Conservation (phyloP, 129 eudicot genomes). For the sunflower (Helianthus annuus) region HanXRQr2.0-SUNRISE NC_035442.2:137790813-137791312, state of each 20-base stretch:
- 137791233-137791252: constrained; percentile 18
- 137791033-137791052: constrained; percentile 48
- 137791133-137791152: constrained; percentile 38
- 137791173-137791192: constrained; percentile 45
- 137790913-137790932: too few species aligned
- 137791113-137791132: constrained; percentile 57
- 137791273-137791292: not conserved
- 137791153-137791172: constrained; percentile 41
- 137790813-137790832: too few species aligned
- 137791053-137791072: constrained; percentile 39
- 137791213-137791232: constrained; percentile 49
- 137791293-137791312: constrained; percentile 39
- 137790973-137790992: not conserved
- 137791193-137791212: constrained; percentile 40
- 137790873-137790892: too few species aligned
- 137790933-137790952: too few species aligned
- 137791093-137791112: constrained; percentile 54
- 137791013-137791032: constrained; percentile 56
- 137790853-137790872: too few species aligned
- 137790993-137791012: constrained; percentile 32
- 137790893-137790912: too few species aligned
- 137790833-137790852: too few species aligned
- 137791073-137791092: constrained; percentile 47
- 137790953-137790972: too few species aligned
- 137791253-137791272: not conserved